phyloP scores from a whole-genome alignment of 2,329 filamentous ascomycete species.

The Aspergillus fructus region DNA sequence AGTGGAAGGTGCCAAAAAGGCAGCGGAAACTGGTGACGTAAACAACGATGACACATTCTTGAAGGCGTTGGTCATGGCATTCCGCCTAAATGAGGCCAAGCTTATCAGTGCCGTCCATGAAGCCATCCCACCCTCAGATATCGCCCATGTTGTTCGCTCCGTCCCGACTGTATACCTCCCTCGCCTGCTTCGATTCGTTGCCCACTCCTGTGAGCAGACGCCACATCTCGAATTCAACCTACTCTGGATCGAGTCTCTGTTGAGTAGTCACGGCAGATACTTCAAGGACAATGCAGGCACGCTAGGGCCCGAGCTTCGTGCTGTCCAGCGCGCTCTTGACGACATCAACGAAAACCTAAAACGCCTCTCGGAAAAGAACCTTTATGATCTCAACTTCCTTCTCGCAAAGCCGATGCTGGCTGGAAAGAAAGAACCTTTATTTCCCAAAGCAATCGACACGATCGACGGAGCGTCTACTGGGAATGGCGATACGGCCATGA shows the following conservation, averaged over 20 bases:
- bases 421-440: slow-evolving; percentile 25
- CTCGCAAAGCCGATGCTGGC: slow-evolving; percentile 52
- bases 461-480: slow-evolving; percentile 14
- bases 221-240: slow-evolving; percentile 95
- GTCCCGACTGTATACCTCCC: slow-evolving; percentile 84
- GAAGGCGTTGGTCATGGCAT: slow-evolving; percentile 94
- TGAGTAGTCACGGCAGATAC: slow-evolving; percentile 81
- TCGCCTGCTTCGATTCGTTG: slow-evolving; percentile 81
- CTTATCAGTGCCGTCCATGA: slow-evolving; percentile 86
- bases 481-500: slow-evolving; percentile 29
- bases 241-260: slow-evolving; percentile 79
- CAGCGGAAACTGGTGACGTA: slow-evolving; percentile 47
- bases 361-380: slow-evolving; percentile 80
- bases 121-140: slow-evolving; percentile 71
- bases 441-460: slow-evolving; percentile 31
- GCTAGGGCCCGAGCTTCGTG: slow-evolving; percentile 79
- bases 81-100: slow-evolving; percentile 83
- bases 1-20: slow-evolving; percentile 50
- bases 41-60: slow-evolving; percentile 74
- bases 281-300: slow-evolving; percentile 77
- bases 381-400: slow-evolving; percentile 85
- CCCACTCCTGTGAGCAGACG: slow-evolving; percentile 80
- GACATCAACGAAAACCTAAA: slow-evolving; percentile 81
- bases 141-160: slow-evolving; percentile 73
- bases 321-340: slow-evolving; percentile 76